Base-by-base conservation (phyloP, 2,329 filamentous ascomycete species). In the Herpotrichia juniperi region DNA sequence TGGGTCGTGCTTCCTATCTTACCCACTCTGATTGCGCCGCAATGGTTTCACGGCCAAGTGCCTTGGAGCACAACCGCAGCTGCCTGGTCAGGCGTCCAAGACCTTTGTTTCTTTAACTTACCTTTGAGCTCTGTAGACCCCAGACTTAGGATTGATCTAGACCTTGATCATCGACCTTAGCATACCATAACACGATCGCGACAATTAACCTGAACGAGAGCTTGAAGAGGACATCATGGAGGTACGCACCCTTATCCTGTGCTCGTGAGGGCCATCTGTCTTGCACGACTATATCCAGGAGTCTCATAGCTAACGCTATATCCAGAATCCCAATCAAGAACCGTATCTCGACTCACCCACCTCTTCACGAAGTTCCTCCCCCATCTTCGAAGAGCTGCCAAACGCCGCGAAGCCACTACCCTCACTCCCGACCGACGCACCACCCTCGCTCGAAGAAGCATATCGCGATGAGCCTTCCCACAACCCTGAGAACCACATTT, bases 391-490 rank as follows among this genome's bases (percentile, higher is more conserved):
- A 34, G 52, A 30, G 26, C 25, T 26, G 3, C 11, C 42, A 11
- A 42, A 45, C 4, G 24, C 45, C 10, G 16, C 47, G 22, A 61
- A 61, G 51, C 53, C 56, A 4, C 56, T 57, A 5, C 56, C 54
- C n/a, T 48, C 50, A 16, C 25, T 53, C 19, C 53, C 50, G n/a
- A 44, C 11, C 43, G 26, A 24, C 16, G 16, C 39, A 14, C 44
- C 44, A 44, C 25, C 49, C 5, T 12, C 24, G 34, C 31, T 30
- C n/a, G 14, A 48, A 32, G 50, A 56, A 39, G 44, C 54, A 11
- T 63, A 63, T 44, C 56, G 51, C 32, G 60, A 63, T 31, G 57
- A 63, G 8, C 56, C 59, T 16, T 40, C 51, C 4, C 21, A 46
- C 10, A 12, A 19, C 17, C 19, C 16, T 22, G 21, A 40, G 12